These are phyloP conservation scores for Cutaneotrichosporon cyanovorans DNA, from an alignment of 1,284 basidiomycete species.

Conservation along the genomic window DNA sequence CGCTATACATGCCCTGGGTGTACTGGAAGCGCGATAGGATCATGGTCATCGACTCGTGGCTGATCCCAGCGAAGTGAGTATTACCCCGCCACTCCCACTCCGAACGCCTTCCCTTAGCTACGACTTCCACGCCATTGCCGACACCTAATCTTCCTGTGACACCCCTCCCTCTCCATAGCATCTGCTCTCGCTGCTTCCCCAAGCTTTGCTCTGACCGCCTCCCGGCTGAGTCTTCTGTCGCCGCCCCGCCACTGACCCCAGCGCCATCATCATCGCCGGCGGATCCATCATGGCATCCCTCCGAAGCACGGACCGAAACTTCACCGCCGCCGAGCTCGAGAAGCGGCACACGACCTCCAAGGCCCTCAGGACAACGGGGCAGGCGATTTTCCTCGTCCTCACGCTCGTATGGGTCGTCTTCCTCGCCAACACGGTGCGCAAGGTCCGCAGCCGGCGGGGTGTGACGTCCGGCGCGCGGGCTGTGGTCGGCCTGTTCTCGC, in stretches of 20 bases:
- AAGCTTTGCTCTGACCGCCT: too few relatives aligned
- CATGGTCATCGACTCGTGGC: conserved; percentile 16
- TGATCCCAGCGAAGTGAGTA: conserved; percentile 16
- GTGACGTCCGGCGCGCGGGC: neutral
- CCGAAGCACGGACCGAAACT: neutral
- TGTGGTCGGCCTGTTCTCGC: conserved; percentile 8
- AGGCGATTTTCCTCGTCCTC: conserved; percentile 27
- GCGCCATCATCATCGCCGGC: conserved; percentile 30
- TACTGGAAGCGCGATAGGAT: conserved; percentile 9
- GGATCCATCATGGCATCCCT: conserved; percentile 17
- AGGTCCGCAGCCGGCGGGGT: neutral
- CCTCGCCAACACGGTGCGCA: conserved; percentile 6
- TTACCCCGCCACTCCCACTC: too few relatives aligned
- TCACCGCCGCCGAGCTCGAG: neutral
- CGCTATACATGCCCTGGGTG: conserved; percentile 11
- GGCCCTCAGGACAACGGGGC: conserved; percentile 22
- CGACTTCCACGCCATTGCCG: too few relatives aligned
- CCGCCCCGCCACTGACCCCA: too few relatives aligned
- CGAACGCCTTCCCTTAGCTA: too few relatives aligned
- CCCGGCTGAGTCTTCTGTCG: too few relatives aligned
- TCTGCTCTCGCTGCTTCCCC: too few relatives aligned
- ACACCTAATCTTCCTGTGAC: too few relatives aligned
- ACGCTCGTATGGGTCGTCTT: conserved; percentile 20
- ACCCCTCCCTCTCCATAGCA: too few relatives aligned
- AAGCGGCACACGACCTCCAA: conserved; percentile 8